phyloP scores from a whole-genome alignment of 192 early-diverging fungal genomes.

The Backusella australiensis region DNA sequence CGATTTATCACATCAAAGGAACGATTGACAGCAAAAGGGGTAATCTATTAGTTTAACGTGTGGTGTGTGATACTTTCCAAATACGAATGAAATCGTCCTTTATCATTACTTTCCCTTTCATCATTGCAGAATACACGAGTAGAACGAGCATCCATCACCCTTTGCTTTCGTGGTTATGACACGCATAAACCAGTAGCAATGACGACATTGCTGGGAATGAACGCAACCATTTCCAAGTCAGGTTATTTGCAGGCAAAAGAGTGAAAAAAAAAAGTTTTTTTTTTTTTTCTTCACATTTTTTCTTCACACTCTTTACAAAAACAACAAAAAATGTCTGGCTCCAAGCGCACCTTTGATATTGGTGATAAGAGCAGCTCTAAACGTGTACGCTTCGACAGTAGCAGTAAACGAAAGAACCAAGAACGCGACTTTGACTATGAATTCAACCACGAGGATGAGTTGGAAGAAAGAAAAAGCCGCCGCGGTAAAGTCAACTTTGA shows the following conservation, averaged over 20 bases:
- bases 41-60: too few species aligned
- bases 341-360: slow-evolving; percentile 16
- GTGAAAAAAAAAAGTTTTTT: not conserved
- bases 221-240: not conserved
- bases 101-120: too few species aligned
- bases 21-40: too few species aligned
- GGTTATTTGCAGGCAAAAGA: not conserved
- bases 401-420: not conserved
- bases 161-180: too few species aligned
- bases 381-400: slow-evolving; percentile 3
- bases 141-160: too few species aligned
- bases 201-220: not conserved
- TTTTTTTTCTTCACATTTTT: not conserved
- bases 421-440: slow-evolving; percentile 23
- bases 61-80: too few species aligned
- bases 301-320: not conserved
- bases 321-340: not conserved
- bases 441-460: slow-evolving; percentile 46
- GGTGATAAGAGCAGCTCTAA: not conserved
- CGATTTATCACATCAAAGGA: too few species aligned
- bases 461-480: slow-evolving; percentile 49
- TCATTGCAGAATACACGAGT: too few species aligned
- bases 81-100: too few species aligned
- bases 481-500: slow-evolving; percentile 49
- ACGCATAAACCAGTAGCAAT: not conserved